A percentile compares a stretch with the other conserved stretches of the same genome.
phyloP scores from a whole-genome alignment of 805 yeast species.

The Saturnispora mendoncae region DNA sequence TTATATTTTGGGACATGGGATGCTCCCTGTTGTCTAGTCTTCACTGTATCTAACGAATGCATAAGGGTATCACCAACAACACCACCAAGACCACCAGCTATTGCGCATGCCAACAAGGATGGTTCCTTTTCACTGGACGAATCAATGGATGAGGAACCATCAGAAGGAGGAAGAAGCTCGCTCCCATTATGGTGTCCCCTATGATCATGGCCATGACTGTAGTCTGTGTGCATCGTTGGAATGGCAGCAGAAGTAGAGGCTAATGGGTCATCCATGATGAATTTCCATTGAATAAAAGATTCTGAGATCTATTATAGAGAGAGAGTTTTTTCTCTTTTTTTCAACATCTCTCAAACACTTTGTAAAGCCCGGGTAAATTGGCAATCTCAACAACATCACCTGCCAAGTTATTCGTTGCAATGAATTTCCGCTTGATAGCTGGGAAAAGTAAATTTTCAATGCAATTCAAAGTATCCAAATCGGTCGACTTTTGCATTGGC shows the following conservation, averaged over 20 bases:
- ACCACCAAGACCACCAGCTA: constrained; percentile 95
- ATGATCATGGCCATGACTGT: not conserved
- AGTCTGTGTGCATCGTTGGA: not conserved
- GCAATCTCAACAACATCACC: constrained; percentile 75
- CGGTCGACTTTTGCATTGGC: constrained; percentile 7
- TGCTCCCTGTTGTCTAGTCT: constrained; percentile 96
- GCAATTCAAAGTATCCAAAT: constrained; percentile 25
- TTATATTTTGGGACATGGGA: constrained; percentile 57
- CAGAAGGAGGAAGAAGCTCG: not conserved
- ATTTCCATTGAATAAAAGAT: not conserved
- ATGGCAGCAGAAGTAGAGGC: constrained; percentile 1
- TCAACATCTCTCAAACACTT: constrained; percentile 86
- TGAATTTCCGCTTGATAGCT: constrained; percentile 45
- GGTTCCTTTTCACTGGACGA: constrained; percentile 18
- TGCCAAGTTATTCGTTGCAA: constrained; percentile 50
- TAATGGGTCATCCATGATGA: constrained; percentile 1
- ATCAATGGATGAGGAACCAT: not conserved
- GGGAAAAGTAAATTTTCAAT: constrained; percentile 58
- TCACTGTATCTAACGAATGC: constrained; percentile 96
- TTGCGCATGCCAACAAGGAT: constrained; percentile 50
- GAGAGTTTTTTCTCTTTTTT: not conserved
- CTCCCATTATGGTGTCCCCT: not conserved
- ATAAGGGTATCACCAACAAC: constrained; percentile 83
- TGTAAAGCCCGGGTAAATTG: constrained; percentile 81
- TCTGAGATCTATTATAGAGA: not conserved